These are phyloP conservation scores for Phytophthora litchii DNA, from an alignment of 352 stramenopile genomes.

Conservation along the genomic window DNA sequence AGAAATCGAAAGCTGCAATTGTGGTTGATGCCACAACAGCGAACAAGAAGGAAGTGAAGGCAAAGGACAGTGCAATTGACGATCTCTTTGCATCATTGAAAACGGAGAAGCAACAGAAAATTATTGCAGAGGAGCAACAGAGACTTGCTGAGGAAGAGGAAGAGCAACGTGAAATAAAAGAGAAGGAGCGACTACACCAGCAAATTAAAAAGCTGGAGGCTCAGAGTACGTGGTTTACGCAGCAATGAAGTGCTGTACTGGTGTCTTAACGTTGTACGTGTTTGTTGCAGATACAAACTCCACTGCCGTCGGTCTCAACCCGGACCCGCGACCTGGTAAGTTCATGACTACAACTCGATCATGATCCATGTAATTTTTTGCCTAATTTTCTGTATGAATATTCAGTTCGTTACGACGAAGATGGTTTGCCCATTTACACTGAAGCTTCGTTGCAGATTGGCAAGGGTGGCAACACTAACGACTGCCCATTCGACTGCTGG, in stretches of 20 bases:
- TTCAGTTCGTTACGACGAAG: slow-evolving; percentile 84
- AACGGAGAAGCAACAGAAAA: slow-evolving; percentile 75
- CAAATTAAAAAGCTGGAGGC: slow-evolving; percentile 86
- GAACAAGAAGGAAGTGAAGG: slow-evolving; percentile 33
- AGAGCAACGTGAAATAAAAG: slow-evolving; percentile 49
- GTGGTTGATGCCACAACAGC: not conserved
- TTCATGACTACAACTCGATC: not conserved
- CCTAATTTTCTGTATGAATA: slow-evolving; percentile 8
- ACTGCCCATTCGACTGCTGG: slow-evolving; percentile 92
- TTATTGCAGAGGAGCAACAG: slow-evolving; percentile 59
- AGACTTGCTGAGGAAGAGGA: slow-evolving; percentile 53
- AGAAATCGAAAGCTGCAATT: slow-evolving; percentile 16
- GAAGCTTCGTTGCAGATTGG: slow-evolving; percentile 84
- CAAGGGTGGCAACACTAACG: slow-evolving; percentile 80
- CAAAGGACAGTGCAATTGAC: slow-evolving; percentile 65
- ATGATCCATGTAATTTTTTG: not conserved
- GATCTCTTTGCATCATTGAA: slow-evolving; percentile 81
- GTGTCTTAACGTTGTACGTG: slow-evolving; percentile 3
- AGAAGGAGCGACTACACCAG: slow-evolving; percentile 69
- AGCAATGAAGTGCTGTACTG: not conserved
- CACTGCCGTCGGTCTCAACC: slow-evolving; percentile 64
- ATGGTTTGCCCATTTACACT: slow-evolving; percentile 88
- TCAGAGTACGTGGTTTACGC: slow-evolving; percentile 57
- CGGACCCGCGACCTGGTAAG: slow-evolving; percentile 75
- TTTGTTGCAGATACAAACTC: slow-evolving; percentile 75